Base-by-base conservation (phyloP, 495 filamentous ascomycete species). In the Tirmania nivea region DNA sequence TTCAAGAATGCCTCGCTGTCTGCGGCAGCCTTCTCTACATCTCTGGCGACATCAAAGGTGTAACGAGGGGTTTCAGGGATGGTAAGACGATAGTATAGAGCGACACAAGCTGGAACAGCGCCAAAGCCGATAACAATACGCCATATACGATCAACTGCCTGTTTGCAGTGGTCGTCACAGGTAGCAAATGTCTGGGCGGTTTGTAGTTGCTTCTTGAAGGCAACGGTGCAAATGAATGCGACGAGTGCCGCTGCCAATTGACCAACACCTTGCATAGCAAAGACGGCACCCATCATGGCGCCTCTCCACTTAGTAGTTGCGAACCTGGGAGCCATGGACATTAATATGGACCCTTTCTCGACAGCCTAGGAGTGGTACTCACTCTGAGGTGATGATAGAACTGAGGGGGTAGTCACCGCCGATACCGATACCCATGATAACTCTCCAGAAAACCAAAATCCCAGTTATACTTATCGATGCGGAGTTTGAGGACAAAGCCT, bases 351-450 rank as follows among this genome's bases (percentile, higher is more conserved):
- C 2, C 10, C 7, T 5, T 47, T 35, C 14, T 54, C n/a, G 19
- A 35, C 25, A 8, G 42, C 34, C 19, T 4, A 45, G 31, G 25
- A 31, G 36, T 20, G 16, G 42, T 11, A 72, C 75, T 63, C 67
- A 81, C 76, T 88, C 83, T 2, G 84, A 81, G 11, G 82, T 88
- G 57, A 92, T 94, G 62, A 92, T 81, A 14, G 80, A 80, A 17
- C 79, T 84, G 14, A 94, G 72, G 0, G 86, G 87, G 61, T 89
- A 90, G 65, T 92, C 87, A 56, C 84, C 84, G 56, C 84, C 85
- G 50, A 89, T 88, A 47, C 85, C 84, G 31, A 86, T 71, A 36
- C 82, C 81, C 79, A 89, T 86, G 8, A 93, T 62, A 0, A 92
- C 76, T 66, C 86, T 79, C 86, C 86, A 94, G 73, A 93, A 94